Evolutionary conservation across 805 yeast genomes (phyloP), one percentile per base, ranked within the genome.

Genomic region (Wickerhamiella lipophila): DNA sequence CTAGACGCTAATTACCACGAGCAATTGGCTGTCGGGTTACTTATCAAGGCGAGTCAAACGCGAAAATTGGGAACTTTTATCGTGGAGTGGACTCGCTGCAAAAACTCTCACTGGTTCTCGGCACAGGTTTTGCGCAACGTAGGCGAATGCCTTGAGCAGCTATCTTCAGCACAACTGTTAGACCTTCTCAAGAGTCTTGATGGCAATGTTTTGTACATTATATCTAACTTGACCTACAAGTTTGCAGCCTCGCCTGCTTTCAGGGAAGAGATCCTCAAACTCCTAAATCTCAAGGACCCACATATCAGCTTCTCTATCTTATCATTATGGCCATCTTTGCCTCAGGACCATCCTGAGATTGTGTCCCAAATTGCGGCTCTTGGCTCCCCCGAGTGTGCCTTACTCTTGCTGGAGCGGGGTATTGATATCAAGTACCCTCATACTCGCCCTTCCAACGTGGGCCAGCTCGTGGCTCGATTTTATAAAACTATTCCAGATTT

Each of bases 151-250:
- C 26, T 53, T 5, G 48, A 43, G 5, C 40, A 50, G 13, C 47
- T 56, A 13, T 46, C 59, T 1, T 29, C 53, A 8, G 7, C 12
- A 6, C 59, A 56, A 22, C 39, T 56, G 3, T 49, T 42, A 3
- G 38, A 42, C 7, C 27, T 55, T 5, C 30, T 55, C 3, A 13
- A 18, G 25, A 16, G 13, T 16, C 43, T 40, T n/a, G 13, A 23
- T 12, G 30, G 16, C 8, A 38, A 22, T 38, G 42, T 13, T 5
- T 6, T 22, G n/a, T 23, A 40, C 32, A 22, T 40, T 11, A 3
- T 40, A 13, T 23, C 43, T 9, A 15, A 15, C 11, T 15, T 40
- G 29, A 40, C 16, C n/a, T 40, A 23, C 30, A 40, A 40, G n/a
- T 23, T 18, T 15, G 19, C 30, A 7, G 8, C 30, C 6, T 11